Evolutionary conservation across 2,329 filamentous ascomycete genomes (phyloP).

Genomic region (Verticillium isaacii): DNA sequence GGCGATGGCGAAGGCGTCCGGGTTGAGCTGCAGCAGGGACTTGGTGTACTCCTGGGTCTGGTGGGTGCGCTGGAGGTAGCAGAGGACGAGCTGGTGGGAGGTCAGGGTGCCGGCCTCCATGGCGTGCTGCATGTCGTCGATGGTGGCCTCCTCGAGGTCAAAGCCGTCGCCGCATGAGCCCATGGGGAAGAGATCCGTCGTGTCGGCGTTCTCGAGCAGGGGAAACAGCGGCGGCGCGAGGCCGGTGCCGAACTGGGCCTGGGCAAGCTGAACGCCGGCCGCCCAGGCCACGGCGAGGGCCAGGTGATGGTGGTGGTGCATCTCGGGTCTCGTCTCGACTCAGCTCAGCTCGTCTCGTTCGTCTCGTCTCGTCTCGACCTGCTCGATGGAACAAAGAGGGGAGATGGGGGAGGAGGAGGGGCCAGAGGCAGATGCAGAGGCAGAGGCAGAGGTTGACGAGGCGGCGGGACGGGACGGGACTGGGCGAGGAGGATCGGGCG

Average conservation of each 20-base stretch:
- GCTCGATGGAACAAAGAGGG: background rate
- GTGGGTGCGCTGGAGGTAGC: constrained; percentile 55
- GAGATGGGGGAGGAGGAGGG: background rate
- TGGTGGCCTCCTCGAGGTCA: constrained; percentile 62
- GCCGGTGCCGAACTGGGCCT: constrained; percentile 1
- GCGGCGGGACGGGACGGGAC: background rate
- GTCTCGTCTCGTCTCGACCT: background rate
- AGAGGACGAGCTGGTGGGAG: constrained; percentile 52
- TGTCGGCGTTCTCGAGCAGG: constrained; percentile 27
- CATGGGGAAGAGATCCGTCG: constrained; percentile 54
- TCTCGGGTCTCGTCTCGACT: background rate
- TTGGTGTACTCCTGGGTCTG: constrained; percentile 63
- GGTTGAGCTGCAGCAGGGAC: constrained; percentile 62
- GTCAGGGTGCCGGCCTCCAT: constrained; percentile 52
- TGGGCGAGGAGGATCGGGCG: background rate
- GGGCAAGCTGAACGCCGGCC: background rate
- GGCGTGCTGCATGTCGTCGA: constrained; percentile 60
- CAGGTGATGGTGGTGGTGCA: background rate
- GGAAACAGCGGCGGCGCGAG: constrained; percentile 27
- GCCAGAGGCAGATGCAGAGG: background rate
- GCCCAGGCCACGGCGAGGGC: background rate
- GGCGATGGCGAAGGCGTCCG: constrained; percentile 61
- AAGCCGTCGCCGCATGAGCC: constrained; percentile 50
- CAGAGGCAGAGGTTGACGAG: background rate
- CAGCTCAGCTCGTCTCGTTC: no score